Evolutionary conservation across 2,329 filamentous ascomycete species (phyloP).

Genomic region (Aspergillus vadensis): DNA sequence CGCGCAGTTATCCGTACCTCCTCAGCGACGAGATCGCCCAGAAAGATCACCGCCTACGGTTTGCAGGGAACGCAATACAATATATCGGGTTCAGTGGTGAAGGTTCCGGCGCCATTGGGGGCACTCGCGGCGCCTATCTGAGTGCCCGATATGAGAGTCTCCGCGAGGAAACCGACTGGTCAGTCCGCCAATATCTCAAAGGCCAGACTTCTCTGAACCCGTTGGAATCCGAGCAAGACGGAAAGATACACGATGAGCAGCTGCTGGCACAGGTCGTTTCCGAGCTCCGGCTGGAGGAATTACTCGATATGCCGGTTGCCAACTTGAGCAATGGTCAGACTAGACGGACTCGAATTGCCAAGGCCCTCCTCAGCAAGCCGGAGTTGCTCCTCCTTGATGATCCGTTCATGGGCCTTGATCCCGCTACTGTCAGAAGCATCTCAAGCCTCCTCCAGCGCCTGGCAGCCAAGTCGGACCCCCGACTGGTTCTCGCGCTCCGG

Average conservation of each 20-base stretch:
- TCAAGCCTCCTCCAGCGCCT: conserved; percentile 70
- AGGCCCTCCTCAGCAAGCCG: conserved; percentile 75
- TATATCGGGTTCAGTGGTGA: conserved; percentile 91
- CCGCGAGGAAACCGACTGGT: conserved; percentile 84
- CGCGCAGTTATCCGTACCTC: conserved; percentile 78
- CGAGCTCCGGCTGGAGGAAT: conserved; percentile 67
- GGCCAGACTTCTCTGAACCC: conserved; percentile 85
- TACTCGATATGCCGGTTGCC: conserved; percentile 79
- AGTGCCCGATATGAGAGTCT: conserved; percentile 88
- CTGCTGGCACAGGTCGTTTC: conserved; percentile 64
- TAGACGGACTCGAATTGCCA: conserved; percentile 81
- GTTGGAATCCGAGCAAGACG: conserved; percentile 55
- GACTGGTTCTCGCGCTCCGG: conserved; percentile 74
- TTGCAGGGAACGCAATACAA: conserved; percentile 69
- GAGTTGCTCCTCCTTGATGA: conserved; percentile 87
- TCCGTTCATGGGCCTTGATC: conserved; percentile 95
- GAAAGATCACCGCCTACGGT: conserved; percentile 55
- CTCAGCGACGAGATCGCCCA: conserved; percentile 61
- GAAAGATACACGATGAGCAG: conserved; percentile 52
- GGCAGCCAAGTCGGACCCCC: conserved; percentile 66
- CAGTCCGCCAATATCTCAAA: conserved; percentile 74
- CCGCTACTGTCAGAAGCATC: conserved; percentile 71
- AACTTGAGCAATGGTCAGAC: conserved; percentile 95
- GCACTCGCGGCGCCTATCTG: conserved; percentile 71
- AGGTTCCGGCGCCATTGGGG: conserved; percentile 52